Base-by-base conservation (phyloP, 306 rosid genomes). In the Cicer arietinum region DNA sequence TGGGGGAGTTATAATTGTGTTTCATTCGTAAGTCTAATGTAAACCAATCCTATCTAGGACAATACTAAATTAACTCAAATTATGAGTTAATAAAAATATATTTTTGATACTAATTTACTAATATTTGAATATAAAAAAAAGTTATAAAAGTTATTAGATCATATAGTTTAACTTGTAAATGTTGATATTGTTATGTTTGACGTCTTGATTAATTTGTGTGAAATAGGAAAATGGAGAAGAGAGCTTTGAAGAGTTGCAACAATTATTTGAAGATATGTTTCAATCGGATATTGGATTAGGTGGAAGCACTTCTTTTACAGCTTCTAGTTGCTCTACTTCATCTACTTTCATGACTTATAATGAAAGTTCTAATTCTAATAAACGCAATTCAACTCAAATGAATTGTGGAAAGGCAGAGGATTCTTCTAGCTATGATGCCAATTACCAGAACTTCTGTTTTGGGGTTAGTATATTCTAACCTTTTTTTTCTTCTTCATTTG, bases 181-280 rank as follows among this genome's bases (percentile, higher is more conserved):
- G 16, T 14, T 14, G 16, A 14, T 14, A 14, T 14, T 14, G 16
- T 14, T 14, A 14, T 14, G 16, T 14, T 14, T 14, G 16, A 14
- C 16, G 16, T 14, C 16, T 14, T 37, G 20, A 61, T 35, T 39
- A 8, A 63, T 41, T 65, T 10, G 2, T 20, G 71, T 66, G 7
- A 66, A 20, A 44, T 85, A 94, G 97, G 91, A 86, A 82, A 86
- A 79, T 58, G 92, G 91, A 69, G 88, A 76, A 70, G 98, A 95
- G 78, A 95, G 84, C 54, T 92, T 95, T 57, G 96, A 95, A 84
- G 90, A 95, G 62, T 69, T 95, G 80, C 90, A 92, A 39, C 89
- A 89, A n/a, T 73, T 95, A 46, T 95, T 95, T 77, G 86, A 86
- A 46, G 98, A 95, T 73, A 89, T 95, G 90, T 85, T 95, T 71